phyloP scores from a whole-genome alignment of 306 rosid genomes.

The Prinsepia uniflora region DNA sequence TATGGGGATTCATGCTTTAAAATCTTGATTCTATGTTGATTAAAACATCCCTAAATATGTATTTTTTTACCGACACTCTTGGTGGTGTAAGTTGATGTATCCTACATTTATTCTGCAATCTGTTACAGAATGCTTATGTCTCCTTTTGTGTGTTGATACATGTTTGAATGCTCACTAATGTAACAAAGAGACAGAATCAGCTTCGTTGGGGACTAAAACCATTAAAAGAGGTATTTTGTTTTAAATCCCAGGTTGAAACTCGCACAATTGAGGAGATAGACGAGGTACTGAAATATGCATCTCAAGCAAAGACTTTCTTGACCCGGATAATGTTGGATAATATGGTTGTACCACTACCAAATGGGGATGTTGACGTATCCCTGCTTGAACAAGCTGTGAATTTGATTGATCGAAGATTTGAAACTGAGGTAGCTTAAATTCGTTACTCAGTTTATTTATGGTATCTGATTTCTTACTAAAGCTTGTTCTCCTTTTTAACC shows the following conservation, averaged over 20 bases:
- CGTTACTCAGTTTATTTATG: constrained; percentile 17
- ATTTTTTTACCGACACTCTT: neutral
- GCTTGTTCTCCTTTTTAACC: neutral
- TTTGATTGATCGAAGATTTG: constrained; percentile 65
- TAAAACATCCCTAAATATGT: neutral
- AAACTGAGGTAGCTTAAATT: constrained; percentile 65
- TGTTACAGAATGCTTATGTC: neutral
- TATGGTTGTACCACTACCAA: constrained; percentile 78
- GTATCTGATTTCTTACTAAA: neutral
- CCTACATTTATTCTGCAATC: constrained; percentile 5
- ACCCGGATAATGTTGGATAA: constrained; percentile 93
- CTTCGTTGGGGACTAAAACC: constrained; percentile 12
- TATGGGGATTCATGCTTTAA: neutral
- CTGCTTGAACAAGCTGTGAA: constrained; percentile 81
- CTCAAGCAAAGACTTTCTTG: constrained; percentile 68
- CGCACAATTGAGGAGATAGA: constrained; percentile 82
- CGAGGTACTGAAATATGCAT: constrained; percentile 60
- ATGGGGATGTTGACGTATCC: constrained; percentile 71
- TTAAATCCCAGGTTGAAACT: constrained; percentile 71
- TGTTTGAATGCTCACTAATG: constrained; percentile 7
- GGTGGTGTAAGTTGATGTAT: neutral
- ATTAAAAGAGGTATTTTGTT: constrained; percentile 10
- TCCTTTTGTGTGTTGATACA: neutral
- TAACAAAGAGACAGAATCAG: constrained; percentile 2
- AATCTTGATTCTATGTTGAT: neutral